A percentile compares a stretch with the other conserved stretches of the same genome.
These are phyloP conservation scores for Argentina anserina DNA, from an alignment of 306 rosid species.

Conservation along the genomic window DNA sequence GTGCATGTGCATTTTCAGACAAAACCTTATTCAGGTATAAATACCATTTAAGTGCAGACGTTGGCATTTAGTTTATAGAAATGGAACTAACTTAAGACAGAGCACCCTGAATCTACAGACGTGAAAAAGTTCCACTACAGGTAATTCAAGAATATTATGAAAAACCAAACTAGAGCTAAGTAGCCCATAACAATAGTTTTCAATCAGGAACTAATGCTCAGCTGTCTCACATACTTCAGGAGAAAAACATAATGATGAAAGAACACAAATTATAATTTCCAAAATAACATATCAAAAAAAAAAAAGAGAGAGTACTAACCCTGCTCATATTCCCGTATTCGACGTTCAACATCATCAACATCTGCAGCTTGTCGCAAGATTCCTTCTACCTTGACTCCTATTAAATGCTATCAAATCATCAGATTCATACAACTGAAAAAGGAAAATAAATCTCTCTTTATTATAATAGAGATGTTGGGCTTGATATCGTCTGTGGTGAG, in stretches of 20 bases:
- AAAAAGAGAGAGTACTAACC: constrained; percentile 49
- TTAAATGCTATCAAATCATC: constrained; percentile 18
- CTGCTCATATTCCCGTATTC: constrained; percentile 83
- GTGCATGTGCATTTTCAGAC: neutral
- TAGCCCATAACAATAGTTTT: neutral
- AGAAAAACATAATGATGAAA: constrained; percentile 15
- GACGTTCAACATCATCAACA: constrained; percentile 88
- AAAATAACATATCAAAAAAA: constrained; percentile 4
- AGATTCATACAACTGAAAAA: constrained; percentile 23
- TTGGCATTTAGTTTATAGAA: constrained; percentile 6
- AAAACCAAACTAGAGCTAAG: neutral
- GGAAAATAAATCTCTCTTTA: neutral
- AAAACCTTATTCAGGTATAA: neutral
- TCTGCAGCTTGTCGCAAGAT: constrained; percentile 97
- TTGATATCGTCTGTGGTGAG: neutral
- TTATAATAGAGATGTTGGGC: constrained; percentile 7
- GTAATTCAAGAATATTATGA: neutral
- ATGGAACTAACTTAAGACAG: neutral
- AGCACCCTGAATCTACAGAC: neutral
- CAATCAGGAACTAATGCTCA: constrained; percentile 7
- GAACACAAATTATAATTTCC: constrained; percentile 2
- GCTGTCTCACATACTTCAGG: constrained; percentile 7
- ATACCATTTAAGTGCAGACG: constrained; percentile 5
- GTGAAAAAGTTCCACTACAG: neutral
- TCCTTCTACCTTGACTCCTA: constrained; percentile 90